Conservation (phyloP, 1,284 basidiomycete species). For the Phylloboletellus chloephorus region DNA sequence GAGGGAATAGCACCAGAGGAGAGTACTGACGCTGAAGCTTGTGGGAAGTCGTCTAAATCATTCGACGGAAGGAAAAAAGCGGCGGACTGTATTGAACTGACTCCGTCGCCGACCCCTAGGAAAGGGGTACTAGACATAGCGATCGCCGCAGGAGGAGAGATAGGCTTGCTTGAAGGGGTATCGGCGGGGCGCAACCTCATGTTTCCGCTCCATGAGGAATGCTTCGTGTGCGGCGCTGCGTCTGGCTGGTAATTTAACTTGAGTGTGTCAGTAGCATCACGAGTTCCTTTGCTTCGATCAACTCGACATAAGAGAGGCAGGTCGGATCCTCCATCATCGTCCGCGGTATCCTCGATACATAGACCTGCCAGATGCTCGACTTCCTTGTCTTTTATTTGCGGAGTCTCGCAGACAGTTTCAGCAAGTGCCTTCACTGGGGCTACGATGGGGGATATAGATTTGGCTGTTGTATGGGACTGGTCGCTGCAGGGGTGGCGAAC, state of each 20-base stretch:
- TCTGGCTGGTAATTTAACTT: conserved; percentile 6
- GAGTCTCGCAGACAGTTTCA: background rate
- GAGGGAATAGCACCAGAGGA: conserved; percentile 10
- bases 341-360: conserved; percentile 5
- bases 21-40: conserved; percentile 1
- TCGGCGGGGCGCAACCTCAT: conserved; percentile 3
- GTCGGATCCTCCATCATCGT: conserved; percentile 5
- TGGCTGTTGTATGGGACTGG: background rate
- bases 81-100: conserved; percentile 8
- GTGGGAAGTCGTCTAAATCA: conserved; percentile 1
- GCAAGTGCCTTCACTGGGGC: background rate
- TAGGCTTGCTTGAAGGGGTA: conserved; percentile 6
- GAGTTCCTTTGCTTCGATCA: background rate
- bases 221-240: conserved; percentile 2
- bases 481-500: conserved; percentile 1
- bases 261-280: conserved; percentile 1
- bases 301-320: conserved; percentile 1
- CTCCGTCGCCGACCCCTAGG: conserved; percentile 1
- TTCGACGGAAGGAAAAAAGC: conserved; percentile 8
- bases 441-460: conserved; percentile 7
- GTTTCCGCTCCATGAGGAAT: conserved; percentile 7
- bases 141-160: conserved; percentile 1
- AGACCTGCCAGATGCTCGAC: conserved; percentile 5
- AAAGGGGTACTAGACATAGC: background rate
- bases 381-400: conserved; percentile 6